Conservation (phyloP, 2,329 filamentous ascomycete species). For the Colletotrichum navitas region DNA sequence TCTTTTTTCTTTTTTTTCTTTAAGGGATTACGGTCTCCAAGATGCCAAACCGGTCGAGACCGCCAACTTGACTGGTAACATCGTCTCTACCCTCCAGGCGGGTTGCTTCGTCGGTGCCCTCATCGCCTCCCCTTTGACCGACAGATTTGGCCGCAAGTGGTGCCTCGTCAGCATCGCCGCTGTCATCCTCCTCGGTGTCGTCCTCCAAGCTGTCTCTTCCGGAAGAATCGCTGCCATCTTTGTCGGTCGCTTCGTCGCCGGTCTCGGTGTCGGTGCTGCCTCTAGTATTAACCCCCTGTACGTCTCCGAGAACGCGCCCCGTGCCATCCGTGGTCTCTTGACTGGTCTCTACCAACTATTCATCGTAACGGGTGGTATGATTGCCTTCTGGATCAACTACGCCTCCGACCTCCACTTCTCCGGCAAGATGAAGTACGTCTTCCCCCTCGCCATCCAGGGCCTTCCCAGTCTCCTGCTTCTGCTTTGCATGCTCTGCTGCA, state of each 20-base stretch:
- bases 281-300: constrained; percentile 59
- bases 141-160: constrained; percentile 56
- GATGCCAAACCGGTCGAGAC: constrained; percentile 38
- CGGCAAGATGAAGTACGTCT: constrained; percentile 43
- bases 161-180: constrained; percentile 66
- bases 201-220: constrained; percentile 70
- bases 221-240: constrained; percentile 72
- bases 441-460: constrained; percentile 73
- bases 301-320: constrained; percentile 59
- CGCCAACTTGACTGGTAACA: constrained; percentile 45
- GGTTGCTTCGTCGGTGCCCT: constrained; percentile 49
- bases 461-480: constrained; percentile 72
- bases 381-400: constrained; percentile 66
- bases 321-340: constrained; percentile 58
- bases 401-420: constrained; percentile 56
- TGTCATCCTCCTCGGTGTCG: constrained; percentile 68
- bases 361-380: constrained; percentile 58
- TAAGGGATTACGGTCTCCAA: constrained; percentile 50
- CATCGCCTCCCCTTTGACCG: constrained; percentile 53
- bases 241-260: constrained; percentile 68
- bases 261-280: constrained; percentile 59
- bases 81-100: constrained; percentile 47
- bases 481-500: constrained; percentile 70
- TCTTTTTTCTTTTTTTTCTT: constrained; percentile 34
- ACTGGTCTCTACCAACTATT: constrained; percentile 62